Evolutionary conservation across 2,329 filamentous ascomycete genomes (phyloP).

Genomic region (Penicillium janthinellum): DNA sequence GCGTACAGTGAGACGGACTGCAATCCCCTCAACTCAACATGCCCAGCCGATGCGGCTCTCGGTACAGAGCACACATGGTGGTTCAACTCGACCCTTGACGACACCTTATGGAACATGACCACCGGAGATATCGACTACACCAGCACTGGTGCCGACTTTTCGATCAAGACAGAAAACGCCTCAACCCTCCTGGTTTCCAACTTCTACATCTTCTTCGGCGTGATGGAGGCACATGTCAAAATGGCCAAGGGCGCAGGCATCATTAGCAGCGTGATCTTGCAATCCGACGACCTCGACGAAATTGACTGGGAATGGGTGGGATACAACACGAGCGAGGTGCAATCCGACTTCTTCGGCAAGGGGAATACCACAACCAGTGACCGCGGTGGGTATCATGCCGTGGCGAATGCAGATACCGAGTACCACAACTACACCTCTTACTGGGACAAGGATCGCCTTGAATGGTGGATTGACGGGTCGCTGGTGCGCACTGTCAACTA

Average conservation of each 20-base stretch:
- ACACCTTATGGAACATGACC: constrained; percentile 67
- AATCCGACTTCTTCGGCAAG: constrained; percentile 96
- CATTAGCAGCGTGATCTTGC: constrained; percentile 77
- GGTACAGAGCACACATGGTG: constrained; percentile 61
- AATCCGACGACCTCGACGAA: constrained; percentile 82
- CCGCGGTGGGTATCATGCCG: constrained; percentile 75
- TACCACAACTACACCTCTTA: constrained; percentile 58
- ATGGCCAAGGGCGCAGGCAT: constrained; percentile 74
- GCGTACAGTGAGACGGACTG: constrained; percentile 59
- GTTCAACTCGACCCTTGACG: constrained; percentile 63
- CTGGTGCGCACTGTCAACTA: constrained; percentile 63
- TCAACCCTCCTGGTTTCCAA: constrained; percentile 76
- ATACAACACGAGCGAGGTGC: constrained; percentile 47
- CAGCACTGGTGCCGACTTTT: constrained; percentile 68
- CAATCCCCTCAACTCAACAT: constrained; percentile 72
- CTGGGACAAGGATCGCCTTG: constrained; percentile 66
- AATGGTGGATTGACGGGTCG: constrained; percentile 66
- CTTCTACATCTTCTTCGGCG: constrained; percentile 85
- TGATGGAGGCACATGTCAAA: constrained; percentile 75
- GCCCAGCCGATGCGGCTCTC: constrained; percentile 70
- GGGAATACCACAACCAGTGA: constrained; percentile 75
- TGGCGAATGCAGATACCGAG: constrained; percentile 57
- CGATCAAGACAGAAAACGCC: constrained; percentile 68
- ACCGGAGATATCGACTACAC: constrained; percentile 66
- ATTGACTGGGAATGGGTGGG: constrained; percentile 67